Conservation (phyloP, 83 land plant genomes). For the Isoetes engelmannii region DNA sequence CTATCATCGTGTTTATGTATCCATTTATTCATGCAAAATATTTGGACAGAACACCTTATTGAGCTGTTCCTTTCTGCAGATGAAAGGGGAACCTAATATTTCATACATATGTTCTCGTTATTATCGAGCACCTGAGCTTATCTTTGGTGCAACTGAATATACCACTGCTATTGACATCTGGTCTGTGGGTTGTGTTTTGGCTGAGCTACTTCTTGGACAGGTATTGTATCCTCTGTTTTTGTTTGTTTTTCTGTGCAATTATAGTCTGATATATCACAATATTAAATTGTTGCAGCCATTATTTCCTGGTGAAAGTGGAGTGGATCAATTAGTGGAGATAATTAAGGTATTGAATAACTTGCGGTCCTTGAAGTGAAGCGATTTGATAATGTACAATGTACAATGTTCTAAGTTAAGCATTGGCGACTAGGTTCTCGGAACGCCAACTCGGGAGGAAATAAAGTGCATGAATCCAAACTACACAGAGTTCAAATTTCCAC, state of each 20-base stretch:
- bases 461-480: constrained; percentile 16
- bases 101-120: constrained; percentile 74
- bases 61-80: constrained; percentile 22
- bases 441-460: constrained; percentile 14
- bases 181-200: constrained; percentile 83
- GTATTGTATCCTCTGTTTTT: too few relatives aligned
- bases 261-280: neutral
- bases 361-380: neutral
- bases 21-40: neutral
- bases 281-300: constrained; percentile 13
- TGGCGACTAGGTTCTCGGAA: constrained; percentile 4
- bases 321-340: constrained; percentile 16
- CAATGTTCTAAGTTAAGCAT: neutral
- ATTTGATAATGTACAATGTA: neutral
- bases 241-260: neutral
- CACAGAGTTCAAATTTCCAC: constrained; percentile 10
- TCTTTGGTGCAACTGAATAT: constrained; percentile 62
- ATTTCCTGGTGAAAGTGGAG: constrained; percentile 11
- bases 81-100: constrained; percentile 63
- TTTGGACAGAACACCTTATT: neutral
- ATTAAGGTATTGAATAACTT: constrained; percentile 10
- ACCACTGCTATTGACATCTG: constrained; percentile 70
- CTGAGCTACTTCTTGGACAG: constrained; percentile 75
- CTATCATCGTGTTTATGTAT: neutral
- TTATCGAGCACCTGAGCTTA: constrained; percentile 62